Percentiles rank a stretch among this genome's conserved stretches.
Evolutionary conservation across 108 stramenopile genomes (phyloP).

Genomic region (Nitzschia inconspicua): DNA sequence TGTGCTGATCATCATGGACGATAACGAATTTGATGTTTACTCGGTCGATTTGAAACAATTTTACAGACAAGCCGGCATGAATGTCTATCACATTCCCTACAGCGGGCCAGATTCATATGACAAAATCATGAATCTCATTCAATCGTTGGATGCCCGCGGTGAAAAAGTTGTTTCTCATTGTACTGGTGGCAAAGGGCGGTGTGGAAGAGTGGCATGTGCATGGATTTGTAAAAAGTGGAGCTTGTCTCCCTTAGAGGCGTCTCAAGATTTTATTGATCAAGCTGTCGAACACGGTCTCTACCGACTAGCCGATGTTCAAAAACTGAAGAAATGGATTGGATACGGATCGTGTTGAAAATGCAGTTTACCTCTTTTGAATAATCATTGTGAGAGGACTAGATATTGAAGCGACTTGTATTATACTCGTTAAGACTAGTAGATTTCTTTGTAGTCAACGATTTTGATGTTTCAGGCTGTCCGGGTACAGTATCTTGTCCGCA

Average conservation of each 20-base stretch:
- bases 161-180: slow-evolving; percentile 47
- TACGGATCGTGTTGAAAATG: slow-evolving; percentile 15
- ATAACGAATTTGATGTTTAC: slow-evolving; percentile 30
- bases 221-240: slow-evolving; percentile 43
- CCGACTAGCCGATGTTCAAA: slow-evolving; percentile 35
- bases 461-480: neutral
- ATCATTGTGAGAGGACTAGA: too few relatives aligned
- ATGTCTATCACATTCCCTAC: slow-evolving; percentile 25
- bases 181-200: slow-evolving; percentile 46
- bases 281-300: slow-evolving; percentile 36
- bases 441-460: neutral
- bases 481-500: slow-evolving; percentile 43
- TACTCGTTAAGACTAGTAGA: too few relatives aligned
- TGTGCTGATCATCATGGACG: slow-evolving; percentile 29
- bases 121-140: slow-evolving; percentile 13
- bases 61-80: slow-evolving; percentile 19
- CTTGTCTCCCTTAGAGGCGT: slow-evolving; percentile 36
- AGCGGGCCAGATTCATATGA: slow-evolving; percentile 11
- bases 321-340: slow-evolving; percentile 30
- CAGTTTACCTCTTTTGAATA: too few relatives aligned
- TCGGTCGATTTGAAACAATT: slow-evolving; percentile 20
- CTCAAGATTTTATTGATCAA: slow-evolving; percentile 35
- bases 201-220: slow-evolving; percentile 48
- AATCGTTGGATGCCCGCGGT: slow-evolving; percentile 10
- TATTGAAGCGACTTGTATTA: too few relatives aligned